These are phyloP conservation scores for Cercospora nicotianae DNA, from an alignment of 2,329 filamentous ascomycete genomes.

Conservation along the genomic window DNA sequence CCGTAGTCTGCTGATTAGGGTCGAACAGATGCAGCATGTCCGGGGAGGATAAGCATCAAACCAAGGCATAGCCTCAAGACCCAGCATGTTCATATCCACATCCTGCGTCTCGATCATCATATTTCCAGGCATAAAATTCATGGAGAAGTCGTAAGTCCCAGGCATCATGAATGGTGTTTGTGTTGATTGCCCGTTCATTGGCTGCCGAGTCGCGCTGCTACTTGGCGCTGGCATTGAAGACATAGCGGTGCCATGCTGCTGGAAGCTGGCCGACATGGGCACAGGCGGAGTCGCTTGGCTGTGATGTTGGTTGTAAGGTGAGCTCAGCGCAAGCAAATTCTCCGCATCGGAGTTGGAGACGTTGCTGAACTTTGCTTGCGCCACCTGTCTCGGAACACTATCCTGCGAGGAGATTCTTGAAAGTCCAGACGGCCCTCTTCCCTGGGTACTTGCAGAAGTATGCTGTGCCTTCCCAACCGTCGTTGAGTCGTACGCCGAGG, in stretches of 20 bases:
- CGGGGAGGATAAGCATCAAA: slow-evolving; percentile 66
- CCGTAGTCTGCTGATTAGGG: slow-evolving; percentile 14
- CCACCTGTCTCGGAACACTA: slow-evolving; percentile 6
- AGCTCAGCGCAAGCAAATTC: slow-evolving; percentile 50
- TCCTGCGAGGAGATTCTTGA: neutral
- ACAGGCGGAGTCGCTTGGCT: slow-evolving; percentile 18
- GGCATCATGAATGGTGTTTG: slow-evolving; percentile 1
- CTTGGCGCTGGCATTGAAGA: slow-evolving; percentile 14
- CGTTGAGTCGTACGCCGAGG: slow-evolving; percentile 16
- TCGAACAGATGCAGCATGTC: slow-evolving; percentile 32
- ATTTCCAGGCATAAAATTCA: slow-evolving; percentile 41
- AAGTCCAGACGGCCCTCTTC: neutral
- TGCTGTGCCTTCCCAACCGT: slow-evolving; percentile 14
- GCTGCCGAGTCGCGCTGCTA: slow-evolving; percentile 16
- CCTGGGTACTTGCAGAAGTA: slow-evolving; percentile 11
- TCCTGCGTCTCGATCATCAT: slow-evolving; percentile 77
- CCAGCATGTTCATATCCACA: slow-evolving; percentile 69
- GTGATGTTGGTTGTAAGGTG: slow-evolving; percentile 42
- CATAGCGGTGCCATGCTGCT: slow-evolving; percentile 11
- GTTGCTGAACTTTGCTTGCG: slow-evolving; percentile 17
- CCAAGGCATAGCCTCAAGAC: slow-evolving; percentile 72
- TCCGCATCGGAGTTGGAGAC: slow-evolving; percentile 18
- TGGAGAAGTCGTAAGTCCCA: slow-evolving; percentile 12
- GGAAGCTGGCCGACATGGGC: slow-evolving; percentile 11
- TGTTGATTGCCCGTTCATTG: slow-evolving; percentile 25